These are phyloP conservation scores for Hypoxylon sp. DNA, from an alignment of 2,329 filamentous ascomycete genomes.

Conservation along the genomic window DNA sequence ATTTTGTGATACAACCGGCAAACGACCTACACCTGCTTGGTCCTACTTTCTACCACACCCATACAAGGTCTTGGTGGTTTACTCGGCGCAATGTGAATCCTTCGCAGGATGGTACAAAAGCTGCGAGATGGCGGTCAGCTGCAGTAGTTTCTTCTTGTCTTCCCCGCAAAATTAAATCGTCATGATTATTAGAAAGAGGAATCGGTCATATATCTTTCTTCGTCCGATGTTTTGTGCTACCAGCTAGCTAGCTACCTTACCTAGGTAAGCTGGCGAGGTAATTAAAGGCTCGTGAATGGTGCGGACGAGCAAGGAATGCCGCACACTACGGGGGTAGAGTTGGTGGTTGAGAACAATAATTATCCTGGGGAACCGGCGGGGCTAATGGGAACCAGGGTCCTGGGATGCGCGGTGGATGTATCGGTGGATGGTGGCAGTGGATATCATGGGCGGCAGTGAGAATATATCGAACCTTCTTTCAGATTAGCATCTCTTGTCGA, in stretches of 20 bases:
- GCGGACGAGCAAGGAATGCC: conserved; percentile 8
- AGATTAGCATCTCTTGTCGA: conserved; percentile 38
- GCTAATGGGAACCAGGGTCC: conserved; percentile 35
- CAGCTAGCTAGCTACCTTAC: conserved; percentile 1
- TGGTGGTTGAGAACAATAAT: conserved; percentile 17
- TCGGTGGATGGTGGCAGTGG: conserved; percentile 5
- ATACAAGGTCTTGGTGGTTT: conserved; percentile 33
- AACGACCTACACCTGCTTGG: conserved; percentile 39
- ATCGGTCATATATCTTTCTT: conserved; percentile 24
- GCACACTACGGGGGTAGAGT: conserved; percentile 11
- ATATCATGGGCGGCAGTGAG: conserved; percentile 29
- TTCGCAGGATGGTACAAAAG: conserved; percentile 26
- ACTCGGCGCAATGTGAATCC: conserved; percentile 46
- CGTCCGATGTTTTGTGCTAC: conserved; percentile 33
- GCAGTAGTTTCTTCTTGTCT: conserved; percentile 32
- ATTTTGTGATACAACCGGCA: conserved; percentile 48
- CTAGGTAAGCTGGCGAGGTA: conserved; percentile 33
- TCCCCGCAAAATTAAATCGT: conserved; percentile 33
- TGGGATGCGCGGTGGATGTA: conserved; percentile 4
- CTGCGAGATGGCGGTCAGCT: conserved; percentile 43
- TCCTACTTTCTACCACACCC: conserved; percentile 40
- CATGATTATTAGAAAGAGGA: conserved; percentile 15
- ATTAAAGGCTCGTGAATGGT: conserved; percentile 34
- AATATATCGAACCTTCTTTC: conserved; percentile 38
- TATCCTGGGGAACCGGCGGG: conserved; percentile 39